Evolutionary conservation across 805 yeast species (phyloP), one percentile per base, ranked within the genome.

Genomic region (Candida chilensis): DNA sequence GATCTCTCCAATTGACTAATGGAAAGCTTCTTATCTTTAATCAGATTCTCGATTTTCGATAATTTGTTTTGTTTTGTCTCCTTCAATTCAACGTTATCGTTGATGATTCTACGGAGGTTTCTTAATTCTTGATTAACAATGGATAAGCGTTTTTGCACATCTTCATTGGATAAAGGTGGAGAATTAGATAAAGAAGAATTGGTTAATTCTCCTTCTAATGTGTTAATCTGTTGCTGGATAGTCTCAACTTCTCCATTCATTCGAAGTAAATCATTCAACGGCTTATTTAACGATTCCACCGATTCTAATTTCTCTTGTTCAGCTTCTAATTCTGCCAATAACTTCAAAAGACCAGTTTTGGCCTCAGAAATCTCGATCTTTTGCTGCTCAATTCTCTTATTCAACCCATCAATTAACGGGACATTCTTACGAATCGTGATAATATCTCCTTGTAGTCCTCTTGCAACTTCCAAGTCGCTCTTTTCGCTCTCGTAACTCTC

Each of bases 1-100:
- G 73, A 52, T 28, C 57, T 60, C 41, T 78, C 82, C 33, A 74
- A 46, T 27, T 67, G 63, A 38, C 73, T 70, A 16, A 82, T 67
- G 3, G 45, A 41, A 27, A 79, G 47, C 40, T 62, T 60, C 31
- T 66, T 62, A 39, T 77, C 83, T 34, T 74, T 74, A 10, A 76
- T 50, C 20, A 51, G 50, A 20, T 56, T 63, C 34, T 78, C 80
- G 15, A 75, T 38, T 10, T 58, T 50, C 5, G 59, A 54, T 14
- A 68, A 32, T 21, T 67, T 72, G 26, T 60, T 59, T 16, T 68
- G 64, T 6, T 50, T 47, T 4, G 43, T 32, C 29, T 74, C 80
- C 38, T 66, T 66, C 5, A 59, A 57, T 15, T 67, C 71, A 3
- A 38, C 39, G 24, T 44, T 43, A 5, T 50, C 55, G 19, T 42